Evolutionary conservation across 345 rosid genomes (phyloP).

Genomic region (Salix dunnii): DNA sequence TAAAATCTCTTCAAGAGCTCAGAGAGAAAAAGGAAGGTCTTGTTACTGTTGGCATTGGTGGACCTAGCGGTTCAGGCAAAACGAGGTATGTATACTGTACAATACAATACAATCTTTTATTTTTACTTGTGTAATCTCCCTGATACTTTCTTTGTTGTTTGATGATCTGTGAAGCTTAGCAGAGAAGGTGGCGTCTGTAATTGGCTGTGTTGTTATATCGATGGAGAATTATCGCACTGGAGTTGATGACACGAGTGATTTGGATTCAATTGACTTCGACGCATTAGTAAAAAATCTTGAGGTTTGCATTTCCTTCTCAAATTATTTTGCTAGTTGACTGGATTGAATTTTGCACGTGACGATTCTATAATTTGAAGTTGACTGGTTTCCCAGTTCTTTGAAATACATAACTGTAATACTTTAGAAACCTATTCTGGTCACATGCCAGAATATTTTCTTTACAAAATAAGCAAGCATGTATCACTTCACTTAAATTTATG

Average conservation of each 20-base stretch:
- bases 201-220: slow-evolving; percentile 91
- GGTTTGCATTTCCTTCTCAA: slow-evolving; percentile 43
- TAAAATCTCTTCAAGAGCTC: slow-evolving; percentile 94
- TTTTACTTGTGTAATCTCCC: slow-evolving; percentile 3
- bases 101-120: neutral
- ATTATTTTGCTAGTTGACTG: neutral
- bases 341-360: neutral
- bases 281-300: slow-evolving; percentile 72
- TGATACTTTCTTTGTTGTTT: slow-evolving; percentile 12
- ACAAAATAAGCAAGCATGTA: no score
- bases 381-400: neutral
- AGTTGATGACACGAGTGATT: slow-evolving; percentile 77
- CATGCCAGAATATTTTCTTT: neutral
- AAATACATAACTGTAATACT: neutral
- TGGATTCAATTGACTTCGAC: slow-evolving; percentile 87
- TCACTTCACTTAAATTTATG: neutral
- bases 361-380: slow-evolving; percentile 1
- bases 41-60: slow-evolving; percentile 94
- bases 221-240: slow-evolving; percentile 92
- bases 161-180: slow-evolving; percentile 68
- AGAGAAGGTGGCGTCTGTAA: slow-evolving; percentile 96
- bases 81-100: slow-evolving; percentile 45
- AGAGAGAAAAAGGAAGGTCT: slow-evolving; percentile 84
- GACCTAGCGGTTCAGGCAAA: slow-evolving; percentile 98
- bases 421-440: neutral